Evolutionary conservation across 2,329 filamentous ascomycete species (phyloP).

Genomic region (Pseudogymnoascus verrucosus): DNA sequence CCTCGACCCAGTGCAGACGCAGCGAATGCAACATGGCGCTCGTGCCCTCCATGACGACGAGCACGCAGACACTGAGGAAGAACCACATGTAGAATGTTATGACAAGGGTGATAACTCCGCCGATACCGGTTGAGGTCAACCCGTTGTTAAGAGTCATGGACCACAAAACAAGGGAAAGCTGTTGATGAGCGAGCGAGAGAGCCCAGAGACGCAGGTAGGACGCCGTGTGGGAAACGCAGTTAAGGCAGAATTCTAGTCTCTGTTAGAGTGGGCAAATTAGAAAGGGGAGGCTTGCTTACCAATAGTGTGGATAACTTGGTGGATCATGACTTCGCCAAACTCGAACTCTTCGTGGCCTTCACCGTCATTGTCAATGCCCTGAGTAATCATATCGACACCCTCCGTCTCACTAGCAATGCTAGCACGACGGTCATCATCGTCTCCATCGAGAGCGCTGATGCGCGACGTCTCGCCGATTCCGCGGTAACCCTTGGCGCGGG

Average conservation of each 20-base stretch:
- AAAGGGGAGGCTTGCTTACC: constrained; percentile 47
- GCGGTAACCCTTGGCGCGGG: constrained; percentile 81
- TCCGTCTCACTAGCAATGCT: constrained; percentile 71
- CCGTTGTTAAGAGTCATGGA: constrained; percentile 83
- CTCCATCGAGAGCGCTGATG: constrained; percentile 83
- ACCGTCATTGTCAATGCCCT: constrained; percentile 64
- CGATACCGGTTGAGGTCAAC: constrained; percentile 55
- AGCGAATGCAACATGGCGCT: constrained; percentile 92
- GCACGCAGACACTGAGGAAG: constrained; percentile 66
- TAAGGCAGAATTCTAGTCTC: constrained; percentile 82
- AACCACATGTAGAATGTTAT: constrained; percentile 86
- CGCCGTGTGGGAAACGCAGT: constrained; percentile 97
- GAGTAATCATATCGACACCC: constrained; percentile 78
- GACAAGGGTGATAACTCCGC: constrained; percentile 74
- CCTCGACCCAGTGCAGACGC: constrained; percentile 91
- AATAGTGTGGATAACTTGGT: constrained; percentile 98
- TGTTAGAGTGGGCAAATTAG: constrained; percentile 25
- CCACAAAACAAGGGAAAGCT: constrained; percentile 94
- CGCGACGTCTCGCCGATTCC: constrained; percentile 83
- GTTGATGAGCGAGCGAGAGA: constrained; percentile 91
- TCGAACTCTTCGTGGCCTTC: constrained; percentile 95
- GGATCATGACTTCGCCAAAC: constrained; percentile 95
- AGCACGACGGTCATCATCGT: constrained; percentile 62
- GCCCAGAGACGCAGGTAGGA: constrained; percentile 99
- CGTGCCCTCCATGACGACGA: constrained; percentile 93